Base-by-base conservation (phyloP, 2,329 filamentous ascomycete genomes). In the Coniochaeta sp. region DNA sequence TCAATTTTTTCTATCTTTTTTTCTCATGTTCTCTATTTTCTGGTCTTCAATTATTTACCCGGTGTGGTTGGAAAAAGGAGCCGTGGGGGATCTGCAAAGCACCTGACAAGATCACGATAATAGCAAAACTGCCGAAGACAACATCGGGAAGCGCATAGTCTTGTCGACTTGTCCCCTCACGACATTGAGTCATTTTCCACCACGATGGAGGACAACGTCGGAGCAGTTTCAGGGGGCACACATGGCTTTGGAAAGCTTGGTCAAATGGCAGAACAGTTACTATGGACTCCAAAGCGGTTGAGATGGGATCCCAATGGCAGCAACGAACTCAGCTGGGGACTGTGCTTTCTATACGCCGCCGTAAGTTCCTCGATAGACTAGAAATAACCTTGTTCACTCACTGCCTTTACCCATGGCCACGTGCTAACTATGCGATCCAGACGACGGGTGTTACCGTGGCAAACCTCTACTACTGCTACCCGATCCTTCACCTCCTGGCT, bases 381-480 rank as follows among this genome's bases (percentile, higher is more conserved):
- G 47, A 52, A 17, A 14, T 30, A 3, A 6, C 22, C 3, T 30
- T 28, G 4, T 38, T 9, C 14, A 30, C 22, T 52, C 9, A n/a
- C n/a, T n/a, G n/a, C n/a, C n/a, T n/a, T n/a, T 22, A n/a, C 14
- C 28, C 8, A 55, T n/a, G n/a, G 26, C 2, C 6, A 55, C n/a
- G 9, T 16, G 8, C 28, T 56, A 26, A 56, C 54, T 3, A 2
- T 22, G 30, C n/a, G 28, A 3, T 16, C 17, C 30, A 56, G 54
- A 56, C 54, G 24, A 56, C 54, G 34, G 54, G 54, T 28, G 59
- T 90, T 64, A 89, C 87, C 1, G 89, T 91, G 17, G 88, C 89
- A 28, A 91, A 91, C 66, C 75, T 92, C 3, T 92, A 91, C 72
- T 91, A 92, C 71, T 89, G 81, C 59, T 88, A 91, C 65, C 89